Conservation (phyloP, 2,329 filamentous ascomycete genomes). For the Botrytis hyacinthi region DNA sequence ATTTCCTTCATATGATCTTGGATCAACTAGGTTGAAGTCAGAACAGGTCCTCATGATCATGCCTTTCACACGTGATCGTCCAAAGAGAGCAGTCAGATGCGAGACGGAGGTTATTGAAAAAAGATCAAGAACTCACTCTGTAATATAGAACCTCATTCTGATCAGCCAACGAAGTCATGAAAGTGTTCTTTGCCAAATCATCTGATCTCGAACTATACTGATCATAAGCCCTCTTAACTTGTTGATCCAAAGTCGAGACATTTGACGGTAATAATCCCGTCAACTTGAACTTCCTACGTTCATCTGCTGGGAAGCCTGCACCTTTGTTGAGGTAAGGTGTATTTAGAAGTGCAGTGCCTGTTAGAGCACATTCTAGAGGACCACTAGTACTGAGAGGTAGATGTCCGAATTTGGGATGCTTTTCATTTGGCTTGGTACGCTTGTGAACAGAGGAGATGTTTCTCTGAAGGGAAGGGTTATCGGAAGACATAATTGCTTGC, state of each 20-base stretch:
- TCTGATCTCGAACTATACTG: constrained; percentile 66
- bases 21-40: constrained; percentile 54
- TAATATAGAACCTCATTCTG: constrained; percentile 85
- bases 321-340: constrained; percentile 78
- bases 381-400: constrained; percentile 50
- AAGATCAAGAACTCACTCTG: constrained; percentile 48
- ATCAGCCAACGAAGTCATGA: constrained; percentile 79
- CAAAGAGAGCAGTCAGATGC: background rate
- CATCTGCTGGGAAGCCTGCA: constrained; percentile 68
- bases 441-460: constrained; percentile 31
- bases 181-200: constrained; percentile 80
- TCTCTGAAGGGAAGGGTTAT: background rate
- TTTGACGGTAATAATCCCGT: constrained; percentile 70
- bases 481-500: constrained; percentile 12
- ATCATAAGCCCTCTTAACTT: constrained; percentile 73
- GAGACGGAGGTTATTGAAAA: background rate
- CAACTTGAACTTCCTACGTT: constrained; percentile 68
- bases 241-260: constrained; percentile 73
- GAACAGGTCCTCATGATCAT: background rate
- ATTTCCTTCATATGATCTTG: constrained; percentile 80
- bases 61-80: background rate
- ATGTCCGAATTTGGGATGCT: constrained; percentile 43
- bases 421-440: constrained; percentile 29
- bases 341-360: constrained; percentile 56
- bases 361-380: constrained; percentile 50